Percentiles rank a stretch among this genome's conserved stretches.
These are phyloP conservation scores for Candida buenavistaensis DNA, from an alignment of 1,139 yeast genomes.

Conservation along the genomic window DNA sequence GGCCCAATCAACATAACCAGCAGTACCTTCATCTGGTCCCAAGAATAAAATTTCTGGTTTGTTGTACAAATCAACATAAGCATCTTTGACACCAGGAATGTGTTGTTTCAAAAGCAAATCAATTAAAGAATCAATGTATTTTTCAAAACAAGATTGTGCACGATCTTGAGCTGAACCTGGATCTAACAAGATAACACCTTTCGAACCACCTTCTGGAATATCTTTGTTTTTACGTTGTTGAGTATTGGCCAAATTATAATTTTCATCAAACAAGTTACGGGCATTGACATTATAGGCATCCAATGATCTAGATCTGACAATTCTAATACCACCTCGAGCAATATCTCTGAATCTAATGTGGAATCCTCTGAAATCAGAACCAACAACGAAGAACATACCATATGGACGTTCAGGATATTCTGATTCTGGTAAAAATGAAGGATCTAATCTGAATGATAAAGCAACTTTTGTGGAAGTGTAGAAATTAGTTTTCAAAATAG, in stretches of 20 bases:
- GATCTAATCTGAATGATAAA: conserved; percentile 85
- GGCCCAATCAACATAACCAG: conserved; percentile 97
- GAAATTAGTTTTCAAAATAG: conserved; percentile 90
- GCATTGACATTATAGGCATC: conserved; percentile 88
- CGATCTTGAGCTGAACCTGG: conserved; percentile 77
- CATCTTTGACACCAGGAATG: conserved; percentile 78
- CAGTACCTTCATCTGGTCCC: conserved; percentile 99
- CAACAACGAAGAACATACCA: conserved; percentile 95
- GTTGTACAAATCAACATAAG: conserved; percentile 79
- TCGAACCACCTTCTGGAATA: conserved; percentile 98
- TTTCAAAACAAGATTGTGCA: conserved; percentile 85
- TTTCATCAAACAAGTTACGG: conserved; percentile 91
- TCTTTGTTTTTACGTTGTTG: conserved; percentile 97
- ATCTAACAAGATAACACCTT: conserved; percentile 91
- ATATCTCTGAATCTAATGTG: conserved; percentile 96
- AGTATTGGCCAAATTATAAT: conserved; percentile 92
- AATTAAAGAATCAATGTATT: conserved; percentile 87
- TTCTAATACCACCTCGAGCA: conserved; percentile 97
- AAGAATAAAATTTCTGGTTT: conserved; percentile 88
- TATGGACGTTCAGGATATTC: conserved; percentile 93
- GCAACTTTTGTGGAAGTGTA: conserved; percentile 95
- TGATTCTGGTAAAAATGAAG: conserved; percentile 74
- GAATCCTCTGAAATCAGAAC: conserved; percentile 96
- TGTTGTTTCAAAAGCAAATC: conserved; percentile 78
- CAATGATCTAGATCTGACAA: conserved; percentile 81